Conservation (phyloP, 2,329 filamentous ascomycete genomes). For the Arachnopeziza araneosa region DNA sequence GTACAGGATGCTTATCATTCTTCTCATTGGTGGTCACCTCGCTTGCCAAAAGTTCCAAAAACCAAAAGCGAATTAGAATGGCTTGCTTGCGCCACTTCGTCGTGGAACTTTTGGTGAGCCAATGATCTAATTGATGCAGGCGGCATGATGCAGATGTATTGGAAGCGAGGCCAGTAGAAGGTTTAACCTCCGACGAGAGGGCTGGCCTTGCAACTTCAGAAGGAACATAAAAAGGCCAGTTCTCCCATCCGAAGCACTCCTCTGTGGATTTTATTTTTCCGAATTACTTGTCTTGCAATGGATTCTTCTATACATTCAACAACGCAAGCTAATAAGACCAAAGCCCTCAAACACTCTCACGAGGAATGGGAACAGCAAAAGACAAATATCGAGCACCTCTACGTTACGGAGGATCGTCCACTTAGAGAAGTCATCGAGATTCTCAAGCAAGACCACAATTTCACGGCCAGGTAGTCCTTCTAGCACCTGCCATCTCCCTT, state of each 20-base stretch:
- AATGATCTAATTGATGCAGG: not conserved
- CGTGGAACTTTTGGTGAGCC: conserved; percentile 8
- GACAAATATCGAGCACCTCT: conserved; percentile 2
- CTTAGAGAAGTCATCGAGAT: conserved; percentile 6
- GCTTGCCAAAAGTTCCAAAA: conserved; percentile 10
- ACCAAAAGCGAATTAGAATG: conserved; percentile 1
- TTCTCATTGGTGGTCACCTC: not conserved
- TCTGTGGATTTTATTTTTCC: too few species aligned
- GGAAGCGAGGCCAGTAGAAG: too few species aligned
- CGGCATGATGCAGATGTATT: not conserved
- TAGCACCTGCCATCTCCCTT: not conserved
- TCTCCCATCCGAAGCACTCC: too few species aligned
- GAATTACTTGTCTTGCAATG: too few species aligned
- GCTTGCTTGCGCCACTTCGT: not conserved
- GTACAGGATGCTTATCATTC: not conserved
- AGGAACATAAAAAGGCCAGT: too few species aligned
- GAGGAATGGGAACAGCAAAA: conserved; percentile 5
- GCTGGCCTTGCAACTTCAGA: too few species aligned
- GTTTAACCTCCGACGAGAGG: too few species aligned
- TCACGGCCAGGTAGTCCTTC: conserved; percentile 2
- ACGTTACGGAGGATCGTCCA: conserved; percentile 1
- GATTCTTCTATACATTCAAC: too few species aligned
- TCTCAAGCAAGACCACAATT: not conserved
- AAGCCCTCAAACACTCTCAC: conserved; percentile 3
- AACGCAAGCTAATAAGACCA: not conserved